These are phyloP conservation scores for Gossypium arboreum DNA, from an alignment of 345 rosid genomes.

Conservation along the genomic window DNA sequence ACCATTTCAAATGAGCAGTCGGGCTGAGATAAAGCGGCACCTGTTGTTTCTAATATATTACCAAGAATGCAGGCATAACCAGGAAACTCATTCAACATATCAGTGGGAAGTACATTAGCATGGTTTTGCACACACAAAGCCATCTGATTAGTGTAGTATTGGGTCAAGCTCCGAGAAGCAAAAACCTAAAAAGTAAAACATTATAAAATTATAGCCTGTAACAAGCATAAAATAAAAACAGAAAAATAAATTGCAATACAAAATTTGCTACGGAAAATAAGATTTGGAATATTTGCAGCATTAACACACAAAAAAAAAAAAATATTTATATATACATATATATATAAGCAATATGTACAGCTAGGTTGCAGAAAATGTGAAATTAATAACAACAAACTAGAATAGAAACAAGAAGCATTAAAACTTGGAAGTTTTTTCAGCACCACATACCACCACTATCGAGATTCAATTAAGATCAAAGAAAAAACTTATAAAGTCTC, in stretches of 20 bases:
- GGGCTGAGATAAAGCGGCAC: slow-evolving; percentile 68
- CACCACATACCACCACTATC: neutral
- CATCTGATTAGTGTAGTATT: slow-evolving; percentile 74
- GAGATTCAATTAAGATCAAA: neutral
- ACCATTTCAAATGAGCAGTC: slow-evolving; percentile 85
- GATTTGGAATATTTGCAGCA: neutral
- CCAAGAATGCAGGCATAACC: slow-evolving; percentile 90
- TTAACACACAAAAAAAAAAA: neutral
- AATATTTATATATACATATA: neutral
- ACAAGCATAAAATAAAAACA: neutral
- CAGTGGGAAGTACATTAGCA: slow-evolving; percentile 56
- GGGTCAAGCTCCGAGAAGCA: slow-evolving; percentile 55
- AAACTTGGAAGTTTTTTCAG: neutral
- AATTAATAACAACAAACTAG: neutral
- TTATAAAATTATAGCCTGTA: slow-evolving; percentile 24
- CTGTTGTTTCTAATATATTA: slow-evolving; percentile 78
- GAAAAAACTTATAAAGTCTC: neutral
- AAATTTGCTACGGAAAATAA: neutral
- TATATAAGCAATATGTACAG: neutral
- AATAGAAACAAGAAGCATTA: neutral
- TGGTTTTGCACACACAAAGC: slow-evolving; percentile 57
- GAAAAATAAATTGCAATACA: neutral
- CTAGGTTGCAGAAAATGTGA: neutral
- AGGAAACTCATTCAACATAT: slow-evolving; percentile 59
- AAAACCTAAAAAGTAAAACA: slow-evolving; percentile 53